Evolutionary conservation across 495 filamentous ascomycete species (phyloP).

Genomic region (Physcia stellaris): DNA sequence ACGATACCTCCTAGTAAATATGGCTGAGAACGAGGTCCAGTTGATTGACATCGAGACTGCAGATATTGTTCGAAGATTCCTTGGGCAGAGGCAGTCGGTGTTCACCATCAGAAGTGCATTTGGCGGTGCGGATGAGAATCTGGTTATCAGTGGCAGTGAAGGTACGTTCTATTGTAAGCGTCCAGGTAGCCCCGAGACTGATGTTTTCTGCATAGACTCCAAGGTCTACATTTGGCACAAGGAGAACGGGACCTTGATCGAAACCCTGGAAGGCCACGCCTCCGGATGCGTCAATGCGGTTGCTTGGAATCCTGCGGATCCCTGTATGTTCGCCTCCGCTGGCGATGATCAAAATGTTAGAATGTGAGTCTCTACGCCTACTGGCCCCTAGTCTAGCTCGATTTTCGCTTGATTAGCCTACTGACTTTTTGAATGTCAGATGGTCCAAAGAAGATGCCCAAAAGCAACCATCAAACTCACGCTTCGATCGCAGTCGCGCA

Average conservation of each 20-base stretch:
- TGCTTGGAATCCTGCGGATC: constrained; percentile 74
- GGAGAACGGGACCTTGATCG: constrained; percentile 58
- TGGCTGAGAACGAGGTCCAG: constrained; percentile 57
- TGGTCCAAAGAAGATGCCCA: no score
- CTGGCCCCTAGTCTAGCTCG: background rate
- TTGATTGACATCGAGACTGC: constrained; percentile 64
- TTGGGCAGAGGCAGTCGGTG: constrained; percentile 54
- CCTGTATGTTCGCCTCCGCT: constrained; percentile 78
- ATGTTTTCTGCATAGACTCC: constrained; percentile 41
- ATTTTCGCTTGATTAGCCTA: background rate
- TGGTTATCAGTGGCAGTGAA: constrained; percentile 84
- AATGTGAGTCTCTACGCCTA: constrained; percentile 59
- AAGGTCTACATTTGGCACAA: constrained; percentile 83
- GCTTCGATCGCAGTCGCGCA: no score
- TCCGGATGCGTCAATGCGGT: constrained; percentile 78
- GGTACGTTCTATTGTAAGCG: constrained; percentile 33
- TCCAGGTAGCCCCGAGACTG: background rate
- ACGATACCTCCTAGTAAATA: constrained; percentile 66
- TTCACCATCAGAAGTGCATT: constrained; percentile 72
- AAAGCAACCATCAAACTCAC: no score
- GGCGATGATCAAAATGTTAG: constrained; percentile 78
- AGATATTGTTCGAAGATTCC: constrained; percentile 56
- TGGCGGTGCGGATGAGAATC: constrained; percentile 81
- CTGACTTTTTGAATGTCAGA: no score
- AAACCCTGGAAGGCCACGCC: constrained; percentile 59